Evolutionary conservation across 495 filamentous ascomycete species (phyloP).

Genomic region (Cercophora newfieldiana): DNA sequence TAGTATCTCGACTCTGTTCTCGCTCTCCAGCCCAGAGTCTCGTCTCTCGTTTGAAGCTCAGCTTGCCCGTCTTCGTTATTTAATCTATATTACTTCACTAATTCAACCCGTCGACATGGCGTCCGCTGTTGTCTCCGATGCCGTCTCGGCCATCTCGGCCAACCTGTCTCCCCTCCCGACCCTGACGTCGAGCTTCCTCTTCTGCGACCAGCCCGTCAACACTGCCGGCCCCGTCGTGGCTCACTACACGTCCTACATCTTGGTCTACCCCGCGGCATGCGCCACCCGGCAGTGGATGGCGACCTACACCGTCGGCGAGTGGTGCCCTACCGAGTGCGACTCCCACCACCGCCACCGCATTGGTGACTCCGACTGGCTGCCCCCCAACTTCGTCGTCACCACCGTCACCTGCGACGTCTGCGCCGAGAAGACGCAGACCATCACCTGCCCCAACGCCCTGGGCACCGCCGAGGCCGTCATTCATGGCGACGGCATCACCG

Average conservation of each 20-base stretch:
- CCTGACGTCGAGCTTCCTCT: slow-evolving; percentile 21
- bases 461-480: slow-evolving; percentile 33
- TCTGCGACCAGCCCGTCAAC: slow-evolving; percentile 16
- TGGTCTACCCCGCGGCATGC: slow-evolving; percentile 40
- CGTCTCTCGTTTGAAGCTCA: slow-evolving; percentile 5
- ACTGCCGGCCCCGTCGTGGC: slow-evolving; percentile 16
- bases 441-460: slow-evolving; percentile 38
- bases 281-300: slow-evolving; percentile 40
- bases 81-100: neutral
- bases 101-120: slow-evolving; percentile 15
- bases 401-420: slow-evolving; percentile 37
- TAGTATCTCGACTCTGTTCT: slow-evolving; percentile 4
- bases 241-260: slow-evolving; percentile 47
- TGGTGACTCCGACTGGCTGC: slow-evolving; percentile 23
- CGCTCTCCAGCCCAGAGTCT: neutral
- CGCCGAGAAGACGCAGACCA: slow-evolving; percentile 30
- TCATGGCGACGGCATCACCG: slow-evolving; percentile 38
- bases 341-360: slow-evolving; percentile 15
- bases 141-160: neutral
- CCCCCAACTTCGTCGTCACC: slow-evolving; percentile 43
- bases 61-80: neutral
- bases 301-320: slow-evolving; percentile 50
- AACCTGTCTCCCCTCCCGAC: neutral
- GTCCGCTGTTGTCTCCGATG: neutral
- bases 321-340: slow-evolving; percentile 34